Evolutionary conservation across 352 stramenopile genomes (phyloP).

Genomic region (Plasmopara viticola): DNA sequence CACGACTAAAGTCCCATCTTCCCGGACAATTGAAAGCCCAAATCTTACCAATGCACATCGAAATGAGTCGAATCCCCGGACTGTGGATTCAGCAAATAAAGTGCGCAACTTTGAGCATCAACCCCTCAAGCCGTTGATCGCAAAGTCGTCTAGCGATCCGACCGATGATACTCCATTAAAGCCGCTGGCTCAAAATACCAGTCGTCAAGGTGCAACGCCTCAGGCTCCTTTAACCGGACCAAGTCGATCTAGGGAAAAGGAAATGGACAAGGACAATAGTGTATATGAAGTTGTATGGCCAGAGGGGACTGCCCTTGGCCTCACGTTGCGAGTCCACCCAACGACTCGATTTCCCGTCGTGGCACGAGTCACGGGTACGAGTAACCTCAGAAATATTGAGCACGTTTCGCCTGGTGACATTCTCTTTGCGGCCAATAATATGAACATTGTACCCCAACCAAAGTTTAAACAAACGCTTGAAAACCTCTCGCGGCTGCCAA

Average conservation of each 20-base stretch:
- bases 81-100: slow-evolving; percentile 28
- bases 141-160: slow-evolving; percentile 36
- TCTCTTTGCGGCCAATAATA: slow-evolving; percentile 63
- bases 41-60: slow-evolving; percentile 17
- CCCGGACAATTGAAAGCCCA: slow-evolving; percentile 13
- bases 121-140: slow-evolving; percentile 34
- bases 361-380: slow-evolving; percentile 62
- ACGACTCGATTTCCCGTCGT: slow-evolving; percentile 67
- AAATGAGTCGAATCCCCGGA: slow-evolving; percentile 25
- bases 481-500: slow-evolving; percentile 62
- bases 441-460: slow-evolving; percentile 60
- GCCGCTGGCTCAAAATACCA: slow-evolving; percentile 31
- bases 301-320: slow-evolving; percentile 52
- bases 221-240: slow-evolving; percentile 13
- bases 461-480: slow-evolving; percentile 80
- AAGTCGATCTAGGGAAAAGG: slow-evolving; percentile 19
- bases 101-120: slow-evolving; percentile 38
- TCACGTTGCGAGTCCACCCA: slow-evolving; percentile 64
- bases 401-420: slow-evolving; percentile 63
- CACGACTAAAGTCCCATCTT: slow-evolving; percentile 19
- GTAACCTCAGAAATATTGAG: slow-evolving; percentile 74
- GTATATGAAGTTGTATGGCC: slow-evolving; percentile 74
- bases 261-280: slow-evolving; percentile 36
- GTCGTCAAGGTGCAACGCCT: slow-evolving; percentile 20
- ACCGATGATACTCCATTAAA: slow-evolving; percentile 35